Conservation (phyloP, 2,329 filamentous ascomycete genomes). For the Elsinoe ampelina region DNA sequence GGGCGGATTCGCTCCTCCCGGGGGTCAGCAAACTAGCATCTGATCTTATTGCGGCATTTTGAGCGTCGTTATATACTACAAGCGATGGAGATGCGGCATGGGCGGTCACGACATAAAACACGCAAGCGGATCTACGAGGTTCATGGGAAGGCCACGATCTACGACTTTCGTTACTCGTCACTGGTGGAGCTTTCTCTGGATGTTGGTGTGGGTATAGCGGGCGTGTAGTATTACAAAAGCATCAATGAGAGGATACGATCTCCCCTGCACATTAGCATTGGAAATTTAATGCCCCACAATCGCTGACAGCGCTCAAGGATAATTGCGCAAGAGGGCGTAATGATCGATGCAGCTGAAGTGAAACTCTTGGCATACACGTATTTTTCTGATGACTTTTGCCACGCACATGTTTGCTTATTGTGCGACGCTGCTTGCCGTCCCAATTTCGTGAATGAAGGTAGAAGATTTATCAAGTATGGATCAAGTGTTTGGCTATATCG, state of each 20-base stretch:
- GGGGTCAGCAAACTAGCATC: not conserved
- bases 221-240: slow-evolving; percentile 6
- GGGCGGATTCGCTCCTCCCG: slow-evolving; percentile 3
- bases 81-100: not conserved
- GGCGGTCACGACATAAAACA: not conserved
- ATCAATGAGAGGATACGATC: not conserved
- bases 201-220: slow-evolving; percentile 3
- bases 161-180: not conserved
- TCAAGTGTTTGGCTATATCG: too few relatives aligned
- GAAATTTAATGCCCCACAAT: too few relatives aligned
- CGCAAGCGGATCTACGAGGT: not conserved
- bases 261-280: not conserved
- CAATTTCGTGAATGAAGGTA: too few relatives aligned
- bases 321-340: too few relatives aligned
- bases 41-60: not conserved
- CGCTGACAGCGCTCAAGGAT: too few relatives aligned
- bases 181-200: slow-evolving; percentile 4
- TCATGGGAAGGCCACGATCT: slow-evolving; percentile 6
- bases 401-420: too few relatives aligned
- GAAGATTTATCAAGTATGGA: too few relatives aligned
- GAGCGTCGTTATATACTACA: not conserved
- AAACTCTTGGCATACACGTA: too few relatives aligned
- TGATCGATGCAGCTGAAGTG: too few relatives aligned
- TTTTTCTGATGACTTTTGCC: too few relatives aligned
- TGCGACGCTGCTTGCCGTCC: too few relatives aligned